Percentiles rank a stretch among this genome's conserved stretches.
Conservation (phyloP, 495 filamentous ascomycete species). For the Amorphotheca resinae region DNA sequence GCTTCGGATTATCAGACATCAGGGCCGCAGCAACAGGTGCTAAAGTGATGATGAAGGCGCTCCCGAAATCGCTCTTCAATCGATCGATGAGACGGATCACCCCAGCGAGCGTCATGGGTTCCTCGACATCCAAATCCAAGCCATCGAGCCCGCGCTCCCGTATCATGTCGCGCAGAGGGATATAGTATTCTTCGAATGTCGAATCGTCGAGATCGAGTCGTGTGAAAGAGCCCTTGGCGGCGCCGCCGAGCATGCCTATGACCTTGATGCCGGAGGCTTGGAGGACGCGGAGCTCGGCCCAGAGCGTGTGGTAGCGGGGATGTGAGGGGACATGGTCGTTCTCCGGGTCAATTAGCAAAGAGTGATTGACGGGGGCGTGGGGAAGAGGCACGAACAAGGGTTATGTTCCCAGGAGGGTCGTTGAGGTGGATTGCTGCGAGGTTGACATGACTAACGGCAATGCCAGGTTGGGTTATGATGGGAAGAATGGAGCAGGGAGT, state of each 20-base stretch:
- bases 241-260: slow-evolving; percentile 75
- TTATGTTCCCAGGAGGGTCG: slow-evolving; percentile 41
- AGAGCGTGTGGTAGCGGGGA: slow-evolving; percentile 45
- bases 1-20: slow-evolving; percentile 30
- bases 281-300: slow-evolving; percentile 56
- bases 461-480: slow-evolving; percentile 41
- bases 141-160: slow-evolving; percentile 48
- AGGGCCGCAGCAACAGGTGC: slow-evolving; percentile 69
- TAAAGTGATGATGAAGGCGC: slow-evolving; percentile 59
- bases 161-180: slow-evolving; percentile 47
- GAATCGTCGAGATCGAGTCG: slow-evolving; percentile 45
- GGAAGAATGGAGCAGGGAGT: slow-evolving; percentile 58
- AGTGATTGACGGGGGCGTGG: background rate
- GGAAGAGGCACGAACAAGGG: slow-evolving; percentile 33
- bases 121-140: slow-evolving; percentile 76
- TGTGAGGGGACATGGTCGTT: slow-evolving; percentile 59
- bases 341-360: background rate
- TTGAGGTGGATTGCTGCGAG: slow-evolving; percentile 75
- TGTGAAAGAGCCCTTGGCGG: slow-evolving; percentile 55
- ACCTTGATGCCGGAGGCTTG: slow-evolving; percentile 55
- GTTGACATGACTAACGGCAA: slow-evolving; percentile 56
- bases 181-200: slow-evolving; percentile 55
- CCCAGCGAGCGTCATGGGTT: slow-evolving; percentile 57
- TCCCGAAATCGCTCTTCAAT: slow-evolving; percentile 58
- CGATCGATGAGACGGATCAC: slow-evolving; percentile 58